Evolutionary conservation across 192 early-diverging fungal species (phyloP).

Genomic region (Coemansia erecta): DNA sequence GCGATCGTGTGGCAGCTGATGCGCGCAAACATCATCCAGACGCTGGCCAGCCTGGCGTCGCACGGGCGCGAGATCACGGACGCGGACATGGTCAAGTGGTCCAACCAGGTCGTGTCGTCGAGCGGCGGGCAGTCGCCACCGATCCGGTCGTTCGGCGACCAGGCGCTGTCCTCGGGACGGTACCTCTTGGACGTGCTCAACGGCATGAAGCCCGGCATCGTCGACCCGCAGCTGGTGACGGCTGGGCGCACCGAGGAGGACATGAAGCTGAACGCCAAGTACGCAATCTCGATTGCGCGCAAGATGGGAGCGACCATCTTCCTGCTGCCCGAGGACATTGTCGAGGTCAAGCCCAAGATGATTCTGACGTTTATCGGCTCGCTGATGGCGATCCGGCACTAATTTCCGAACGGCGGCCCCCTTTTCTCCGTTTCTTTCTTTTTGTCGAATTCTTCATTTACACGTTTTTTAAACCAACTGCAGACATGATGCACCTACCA

Average conservation of each 20-base stretch:
- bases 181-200: conserved; percentile 93
- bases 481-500: too few relatives aligned
- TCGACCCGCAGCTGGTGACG: conserved; percentile 84
- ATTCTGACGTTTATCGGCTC: conserved; percentile 94
- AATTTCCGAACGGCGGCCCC: background rate
- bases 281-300: conserved; percentile 97
- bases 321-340: conserved; percentile 97
- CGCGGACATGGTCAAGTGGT: conserved; percentile 92
- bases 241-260: conserved; percentile 74
- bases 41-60: conserved; percentile 80
- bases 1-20: conserved; percentile 98
- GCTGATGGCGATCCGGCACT: conserved; percentile 78
- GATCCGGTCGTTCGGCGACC: conserved; percentile 86
- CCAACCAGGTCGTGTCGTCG: conserved; percentile 74
- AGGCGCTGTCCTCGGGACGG: conserved; percentile 68
- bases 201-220: conserved; percentile 87
- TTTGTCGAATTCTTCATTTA: too few relatives aligned
- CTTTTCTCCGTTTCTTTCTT: conserved; percentile 1
- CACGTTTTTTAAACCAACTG: too few relatives aligned
- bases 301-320: conserved; percentile 99
- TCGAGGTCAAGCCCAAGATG: conserved; percentile 96
- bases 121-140: conserved; percentile 56
- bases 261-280: conserved; percentile 88
- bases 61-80: conserved; percentile 86
- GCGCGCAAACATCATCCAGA: conserved; percentile 94